Base-by-base conservation (phyloP, 306 rosid genomes). In the Citrullus colocynthis region DNA sequence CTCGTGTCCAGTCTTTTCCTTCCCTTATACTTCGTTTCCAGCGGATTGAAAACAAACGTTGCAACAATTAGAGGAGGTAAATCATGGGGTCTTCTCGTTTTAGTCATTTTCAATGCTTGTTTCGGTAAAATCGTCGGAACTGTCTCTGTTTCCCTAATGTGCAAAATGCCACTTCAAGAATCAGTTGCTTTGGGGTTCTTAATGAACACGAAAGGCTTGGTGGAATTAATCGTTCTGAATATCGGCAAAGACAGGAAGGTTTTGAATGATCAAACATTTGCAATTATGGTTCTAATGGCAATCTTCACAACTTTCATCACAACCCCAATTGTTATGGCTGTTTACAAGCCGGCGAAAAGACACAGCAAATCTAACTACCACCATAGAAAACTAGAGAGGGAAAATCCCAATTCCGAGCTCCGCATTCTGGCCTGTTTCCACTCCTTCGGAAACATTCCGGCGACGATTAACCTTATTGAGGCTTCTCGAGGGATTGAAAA, bases 201-300 rank as follows among this genome's bases (percentile, higher is more conserved):
- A 74, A 93, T 93, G 98, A 93, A 93, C 51, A 91, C 88, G n/a
- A 91, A 93, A 82, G 98, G 98, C 71, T 90, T 93, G 82, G 96
- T 91, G 54, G 98, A 93, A 77, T 86, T 91, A 74, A 91, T 93
- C 60, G 98, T 91, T 78, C 93, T 93, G 72, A 91, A 93, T 88
- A 90, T 93, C 6, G 98, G 98, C 12, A 93, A 81, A 90, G 98
- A 93, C 71, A 88, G 91, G 79, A 86, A 91, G 96, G 98, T 95
- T 34, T 87, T 95, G 82, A 92, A 92, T 84, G 97, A 92, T 80
- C 89, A 95, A 79, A 88, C 97, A 28, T 95, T 95, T 75, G 92
- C 97, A 6, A 90, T 95, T 59, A 88, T 95, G 97, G 96, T 95
- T 87, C 88, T 95, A 10, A 92, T 95, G 98, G 98, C 98, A 11